These are phyloP conservation scores for Mycena epipterygia DNA, from an alignment of 768 basidiomycete species.

Conservation along the genomic window DNA sequence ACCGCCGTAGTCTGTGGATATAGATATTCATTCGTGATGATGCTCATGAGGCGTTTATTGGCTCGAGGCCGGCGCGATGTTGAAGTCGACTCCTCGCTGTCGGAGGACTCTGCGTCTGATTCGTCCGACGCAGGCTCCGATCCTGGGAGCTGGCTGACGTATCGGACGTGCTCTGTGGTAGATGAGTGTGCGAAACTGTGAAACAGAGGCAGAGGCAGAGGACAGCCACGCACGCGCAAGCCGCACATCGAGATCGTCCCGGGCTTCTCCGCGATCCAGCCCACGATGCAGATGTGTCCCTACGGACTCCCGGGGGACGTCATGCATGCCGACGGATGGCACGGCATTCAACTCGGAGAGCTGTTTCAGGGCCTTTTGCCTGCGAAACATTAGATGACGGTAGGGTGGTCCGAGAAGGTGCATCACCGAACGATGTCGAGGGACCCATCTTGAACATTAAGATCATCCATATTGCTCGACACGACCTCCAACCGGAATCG, in stretches of 20 bases:
- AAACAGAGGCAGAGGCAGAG: neutral
- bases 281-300: constrained; percentile 72
- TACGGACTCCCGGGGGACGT: constrained; percentile 81
- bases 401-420: constrained; percentile 31
- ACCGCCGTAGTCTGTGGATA: constrained; percentile 50
- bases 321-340: constrained; percentile 90
- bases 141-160: constrained; percentile 72
- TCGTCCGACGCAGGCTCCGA: constrained; percentile 62
- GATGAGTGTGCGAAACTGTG: neutral
- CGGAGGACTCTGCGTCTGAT: constrained; percentile 63
- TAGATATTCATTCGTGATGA: constrained; percentile 71
- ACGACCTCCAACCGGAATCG: constrained; percentile 93
- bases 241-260: constrained; percentile 75
- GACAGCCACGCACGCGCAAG: constrained; percentile 36
- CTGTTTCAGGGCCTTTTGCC: constrained; percentile 55
- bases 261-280: constrained; percentile 59
- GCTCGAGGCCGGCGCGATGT: constrained; percentile 36
- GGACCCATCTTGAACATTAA: constrained; percentile 86
- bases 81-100: constrained; percentile 42
- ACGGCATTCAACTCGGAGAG: constrained; percentile 67
- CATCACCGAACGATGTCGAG: constrained; percentile 81
- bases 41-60: constrained; percentile 74
- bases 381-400: constrained; percentile 24
- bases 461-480: constrained; percentile 94
- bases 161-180: constrained; percentile 71